Conservation (phyloP, 1,139 yeast species). For the Pichia sp. region DNA sequence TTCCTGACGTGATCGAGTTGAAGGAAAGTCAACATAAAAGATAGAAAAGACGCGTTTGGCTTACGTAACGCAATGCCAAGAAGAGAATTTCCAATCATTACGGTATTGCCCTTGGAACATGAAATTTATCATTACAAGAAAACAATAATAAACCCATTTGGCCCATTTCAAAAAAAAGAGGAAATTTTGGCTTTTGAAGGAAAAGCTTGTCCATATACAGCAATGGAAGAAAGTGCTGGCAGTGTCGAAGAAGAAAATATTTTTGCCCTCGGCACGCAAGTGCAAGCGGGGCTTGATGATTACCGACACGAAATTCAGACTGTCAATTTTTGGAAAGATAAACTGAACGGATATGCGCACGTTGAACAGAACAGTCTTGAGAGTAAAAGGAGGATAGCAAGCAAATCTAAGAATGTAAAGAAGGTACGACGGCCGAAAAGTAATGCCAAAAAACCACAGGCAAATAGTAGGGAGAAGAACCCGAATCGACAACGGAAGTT, state of each 20-base stretch:
- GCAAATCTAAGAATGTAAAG: not conserved
- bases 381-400: not conserved
- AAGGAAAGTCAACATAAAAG: not conserved
- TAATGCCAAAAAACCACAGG: not conserved
- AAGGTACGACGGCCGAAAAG: not conserved
- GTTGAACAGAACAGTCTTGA: not conserved
- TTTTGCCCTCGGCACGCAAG: slow-evolving; percentile 29
- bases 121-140: not conserved
- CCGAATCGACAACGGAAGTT: slow-evolving; percentile 11
- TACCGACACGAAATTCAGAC: not conserved
- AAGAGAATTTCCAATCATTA: not conserved
- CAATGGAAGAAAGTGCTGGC: not conserved
- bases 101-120: not conserved
- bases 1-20: not conserved
- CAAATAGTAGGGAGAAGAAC: not conserved
- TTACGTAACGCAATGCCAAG: not conserved
- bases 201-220: too few relatives aligned
- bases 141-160: too few relatives aligned
- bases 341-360: slow-evolving; percentile 15
- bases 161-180: too few relatives aligned
- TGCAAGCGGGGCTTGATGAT: slow-evolving; percentile 28
- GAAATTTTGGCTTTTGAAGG: too few relatives aligned
- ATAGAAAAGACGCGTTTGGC: not conserved
- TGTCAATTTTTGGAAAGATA: slow-evolving; percentile 19
- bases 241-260: slow-evolving; percentile 1